Evolutionary conservation across 2,329 filamentous ascomycete species (phyloP).

Genomic region (Chaetomium sp.): DNA sequence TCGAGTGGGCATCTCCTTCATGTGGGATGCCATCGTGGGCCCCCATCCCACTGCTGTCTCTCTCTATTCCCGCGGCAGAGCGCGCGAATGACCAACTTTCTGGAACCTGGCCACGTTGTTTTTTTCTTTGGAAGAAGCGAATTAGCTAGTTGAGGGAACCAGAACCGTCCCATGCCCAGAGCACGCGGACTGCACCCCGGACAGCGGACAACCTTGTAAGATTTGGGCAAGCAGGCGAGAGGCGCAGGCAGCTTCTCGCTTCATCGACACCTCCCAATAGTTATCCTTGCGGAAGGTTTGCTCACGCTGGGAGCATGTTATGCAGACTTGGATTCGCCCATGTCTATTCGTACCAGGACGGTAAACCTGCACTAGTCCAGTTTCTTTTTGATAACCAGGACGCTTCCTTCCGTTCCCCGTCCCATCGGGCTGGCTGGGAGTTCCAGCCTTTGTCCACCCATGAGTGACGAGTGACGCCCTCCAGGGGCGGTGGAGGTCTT

Average conservation of each 20-base stretch:
- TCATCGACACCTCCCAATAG: neutral
- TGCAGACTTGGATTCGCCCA: neutral
- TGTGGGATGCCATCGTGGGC: neutral
- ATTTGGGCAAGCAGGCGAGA: slow-evolving; percentile 2
- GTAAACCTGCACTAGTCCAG: slow-evolving; percentile 8
- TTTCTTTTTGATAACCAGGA: slow-evolving; percentile 1
- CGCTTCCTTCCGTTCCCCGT: neutral
- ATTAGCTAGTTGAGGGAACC: neutral
- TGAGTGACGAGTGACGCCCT: slow-evolving; percentile 11
- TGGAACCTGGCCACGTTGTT: slow-evolving; percentile 16
- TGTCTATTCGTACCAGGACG: neutral
- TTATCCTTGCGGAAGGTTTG: neutral
- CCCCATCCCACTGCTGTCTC: slow-evolving; percentile 6
- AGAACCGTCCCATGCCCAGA: neutral
- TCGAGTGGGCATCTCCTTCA: neutral
- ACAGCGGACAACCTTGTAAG: neutral
- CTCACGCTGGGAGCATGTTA: neutral
- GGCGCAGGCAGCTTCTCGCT: slow-evolving; percentile 10
- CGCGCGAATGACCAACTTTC: slow-evolving; percentile 11
- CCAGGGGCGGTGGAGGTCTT: slow-evolving; percentile 15
- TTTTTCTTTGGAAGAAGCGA: neutral
- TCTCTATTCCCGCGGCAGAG: neutral
- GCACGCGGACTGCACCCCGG: slow-evolving; percentile 15
- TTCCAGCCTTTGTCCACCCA: slow-evolving; percentile 8
- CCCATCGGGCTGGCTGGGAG: neutral